Percentiles rank a stretch among this genome's conserved stretches.
Conservation (phyloP, 2,329 filamentous ascomycete species). For the Xylariomycetidae sp. region DNA sequence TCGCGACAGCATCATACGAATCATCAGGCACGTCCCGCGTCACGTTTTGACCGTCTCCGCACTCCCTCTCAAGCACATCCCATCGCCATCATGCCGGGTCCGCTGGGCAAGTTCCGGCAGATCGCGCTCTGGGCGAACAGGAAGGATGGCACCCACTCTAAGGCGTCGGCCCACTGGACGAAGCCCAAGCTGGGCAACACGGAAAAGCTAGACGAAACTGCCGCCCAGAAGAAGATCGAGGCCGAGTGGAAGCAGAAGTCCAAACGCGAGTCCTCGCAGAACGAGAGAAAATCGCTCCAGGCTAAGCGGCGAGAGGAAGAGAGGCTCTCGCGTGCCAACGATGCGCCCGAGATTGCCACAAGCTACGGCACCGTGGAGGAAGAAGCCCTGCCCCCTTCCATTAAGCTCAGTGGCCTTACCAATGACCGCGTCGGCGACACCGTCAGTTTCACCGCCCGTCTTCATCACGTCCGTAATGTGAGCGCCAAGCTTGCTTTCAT, state of each 20-base stretch:
- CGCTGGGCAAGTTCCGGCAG: no score
- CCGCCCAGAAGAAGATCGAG: constrained; percentile 26
- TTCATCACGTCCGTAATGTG: constrained; percentile 76
- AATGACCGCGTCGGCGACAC: constrained; percentile 50
- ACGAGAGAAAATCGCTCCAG: constrained; percentile 27
- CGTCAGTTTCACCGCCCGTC: constrained; percentile 62
- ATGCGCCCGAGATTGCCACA: constrained; percentile 18
- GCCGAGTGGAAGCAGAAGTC: constrained; percentile 26
- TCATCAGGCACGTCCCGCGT: no score
- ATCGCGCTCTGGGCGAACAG: no score
- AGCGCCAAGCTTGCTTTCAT: constrained; percentile 80
- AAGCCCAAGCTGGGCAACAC: constrained; percentile 32
- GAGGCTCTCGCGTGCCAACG: constrained; percentile 20
- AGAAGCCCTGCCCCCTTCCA: constrained; percentile 39
- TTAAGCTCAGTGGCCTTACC: constrained; percentile 17
- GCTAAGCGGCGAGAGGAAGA: constrained; percentile 30
- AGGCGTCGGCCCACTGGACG: constrained; percentile 33
- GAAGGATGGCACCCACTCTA: no score
- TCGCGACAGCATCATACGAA: no score
- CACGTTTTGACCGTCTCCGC: no score
- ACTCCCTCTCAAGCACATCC: neutral
- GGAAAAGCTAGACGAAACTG: constrained; percentile 25
- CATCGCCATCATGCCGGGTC: constrained; percentile 28
- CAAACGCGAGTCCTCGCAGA: constrained; percentile 28
- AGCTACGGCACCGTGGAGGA: constrained; percentile 22